Evolutionary conservation across 495 filamentous ascomycete species (phyloP), one percentile per base, ranked within the genome.

Genomic region (Symbiotaphrina buchneri): DNA sequence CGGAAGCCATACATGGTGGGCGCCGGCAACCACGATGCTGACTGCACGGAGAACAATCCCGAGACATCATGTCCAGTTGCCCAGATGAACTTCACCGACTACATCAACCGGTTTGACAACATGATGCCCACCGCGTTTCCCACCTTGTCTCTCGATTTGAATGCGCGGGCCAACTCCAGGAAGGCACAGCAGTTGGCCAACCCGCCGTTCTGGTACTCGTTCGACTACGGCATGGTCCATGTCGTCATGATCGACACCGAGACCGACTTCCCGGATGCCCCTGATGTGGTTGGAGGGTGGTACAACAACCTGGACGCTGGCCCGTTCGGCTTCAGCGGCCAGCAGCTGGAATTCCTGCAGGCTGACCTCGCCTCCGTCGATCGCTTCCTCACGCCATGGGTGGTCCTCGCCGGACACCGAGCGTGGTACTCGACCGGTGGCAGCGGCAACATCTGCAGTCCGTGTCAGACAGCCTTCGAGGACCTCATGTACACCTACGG

Each of bases 51-150:
- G 11, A 46, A 45, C 18, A 35, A 35, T 19, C 39, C 27, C 6
- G 28, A 32, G 18, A 28, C 28, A 15, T 49, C 67, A 0, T 72
- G 67, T 43, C 52, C 56, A 0, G 46, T 54, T 3, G 65, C 63
- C 6, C 65, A 72, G 44, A 61, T 55, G 41, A 69, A 69, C 42
- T 69, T 69, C 39, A 69, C 63, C 10, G 65, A 65, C 33, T 67
- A 58, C 44, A 49, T 61, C 46, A 62, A 62, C 39, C 60, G 61
- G 7, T 69, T 61, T 41, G n/a, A n/a, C n/a, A n/a, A n/a, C n/a
- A n/a, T n/a, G n/a, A n/a, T n/a, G n/a, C n/a, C n/a, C n/a, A n/a
- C n/a, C n/a, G n/a, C n/a, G n/a, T n/a, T n/a, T n/a, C n/a, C n/a
- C n/a, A n/a, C n/a, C n/a, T n/a, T n/a, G n/a, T n/a, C n/a, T n/a